phyloP scores from a whole-genome alignment of 2,329 filamentous ascomycete species.

The Knufia fluminis region DNA sequence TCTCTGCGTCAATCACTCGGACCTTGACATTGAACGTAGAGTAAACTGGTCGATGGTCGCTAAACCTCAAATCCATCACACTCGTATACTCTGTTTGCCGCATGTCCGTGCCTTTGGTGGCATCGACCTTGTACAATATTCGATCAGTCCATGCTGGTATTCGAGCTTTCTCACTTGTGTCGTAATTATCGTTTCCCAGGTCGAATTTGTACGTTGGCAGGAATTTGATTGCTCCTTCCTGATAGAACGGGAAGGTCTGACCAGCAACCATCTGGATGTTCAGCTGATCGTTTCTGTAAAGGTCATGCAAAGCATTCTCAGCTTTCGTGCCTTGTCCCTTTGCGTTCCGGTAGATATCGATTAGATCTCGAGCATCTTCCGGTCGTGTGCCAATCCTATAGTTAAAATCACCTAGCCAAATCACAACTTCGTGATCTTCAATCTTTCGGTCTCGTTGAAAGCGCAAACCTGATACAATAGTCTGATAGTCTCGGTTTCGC shows the following conservation, averaged over 20 bases:
- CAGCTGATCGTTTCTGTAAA: constrained; percentile 45
- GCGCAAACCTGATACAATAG: constrained; percentile 73
- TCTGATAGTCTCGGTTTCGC: constrained; percentile 83
- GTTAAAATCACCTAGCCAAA: constrained; percentile 98
- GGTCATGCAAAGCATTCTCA: constrained; percentile 13
- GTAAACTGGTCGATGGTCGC: constrained; percentile 92
- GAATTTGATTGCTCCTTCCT: constrained; percentile 79
- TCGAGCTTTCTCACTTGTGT: constrained; percentile 83
- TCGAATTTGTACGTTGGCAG: constrained; percentile 95
- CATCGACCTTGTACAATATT: constrained; percentile 59
- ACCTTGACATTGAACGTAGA: constrained; percentile 79
- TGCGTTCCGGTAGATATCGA: constrained; percentile 64
- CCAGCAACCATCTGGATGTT: constrained; percentile 96
- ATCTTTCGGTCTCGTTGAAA: constrained; percentile 89
- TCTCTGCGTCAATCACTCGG: constrained; percentile 65
- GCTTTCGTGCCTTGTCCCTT: constrained; percentile 69
- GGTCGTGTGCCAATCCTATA: constrained; percentile 83
- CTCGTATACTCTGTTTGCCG: constrained; percentile 74
- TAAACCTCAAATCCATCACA: constrained; percentile 77
- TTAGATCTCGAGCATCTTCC: constrained; percentile 65
- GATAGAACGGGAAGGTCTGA: constrained; percentile 81
- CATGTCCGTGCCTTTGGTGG: constrained; percentile 56
- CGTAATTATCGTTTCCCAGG: constrained; percentile 76
- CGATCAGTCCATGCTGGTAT: constrained; percentile 98
- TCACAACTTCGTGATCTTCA: constrained; percentile 80